These are phyloP conservation scores for Ramichloridium luteum DNA, from an alignment of 2,329 filamentous ascomycete species.

Conservation along the genomic window DNA sequence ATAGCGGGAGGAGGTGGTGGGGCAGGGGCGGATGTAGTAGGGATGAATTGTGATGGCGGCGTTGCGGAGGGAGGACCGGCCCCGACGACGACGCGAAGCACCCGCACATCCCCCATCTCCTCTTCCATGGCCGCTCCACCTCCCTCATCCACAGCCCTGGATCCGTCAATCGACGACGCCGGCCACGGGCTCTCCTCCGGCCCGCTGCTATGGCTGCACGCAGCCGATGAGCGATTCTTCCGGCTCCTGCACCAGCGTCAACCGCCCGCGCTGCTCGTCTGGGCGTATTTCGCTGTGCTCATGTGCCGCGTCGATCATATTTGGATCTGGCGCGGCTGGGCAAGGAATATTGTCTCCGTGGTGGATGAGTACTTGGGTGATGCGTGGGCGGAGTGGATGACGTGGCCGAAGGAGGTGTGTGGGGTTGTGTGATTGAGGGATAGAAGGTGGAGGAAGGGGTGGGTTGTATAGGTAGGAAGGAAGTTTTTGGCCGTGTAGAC, in stretches of 20 bases:
- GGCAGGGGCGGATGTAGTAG: no score
- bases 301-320: background rate
- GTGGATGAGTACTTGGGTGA: background rate
- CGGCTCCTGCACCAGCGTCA: background rate
- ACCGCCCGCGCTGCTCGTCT: background rate
- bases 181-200: background rate
- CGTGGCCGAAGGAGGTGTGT: background rate
- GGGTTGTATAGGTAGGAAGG: no score
- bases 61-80: no score
- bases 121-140: no score
- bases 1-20: no score
- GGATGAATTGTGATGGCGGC: no score
- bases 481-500: no score
- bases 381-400: conserved; percentile 1
- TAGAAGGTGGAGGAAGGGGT: no score
- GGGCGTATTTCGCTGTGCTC: background rate
- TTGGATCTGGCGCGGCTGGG: background rate
- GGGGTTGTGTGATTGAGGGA: background rate
- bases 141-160: no score
- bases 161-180: no score
- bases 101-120: no score
- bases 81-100: no score
- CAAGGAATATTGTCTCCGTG: background rate
- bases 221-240: background rate
- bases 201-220: background rate